A percentile compares a stretch with the other conserved stretches of the same genome.
Evolutionary conservation across 108 stramenopile genomes (phyloP).

Genomic region (Aurantiochytrium sp.): DNA sequence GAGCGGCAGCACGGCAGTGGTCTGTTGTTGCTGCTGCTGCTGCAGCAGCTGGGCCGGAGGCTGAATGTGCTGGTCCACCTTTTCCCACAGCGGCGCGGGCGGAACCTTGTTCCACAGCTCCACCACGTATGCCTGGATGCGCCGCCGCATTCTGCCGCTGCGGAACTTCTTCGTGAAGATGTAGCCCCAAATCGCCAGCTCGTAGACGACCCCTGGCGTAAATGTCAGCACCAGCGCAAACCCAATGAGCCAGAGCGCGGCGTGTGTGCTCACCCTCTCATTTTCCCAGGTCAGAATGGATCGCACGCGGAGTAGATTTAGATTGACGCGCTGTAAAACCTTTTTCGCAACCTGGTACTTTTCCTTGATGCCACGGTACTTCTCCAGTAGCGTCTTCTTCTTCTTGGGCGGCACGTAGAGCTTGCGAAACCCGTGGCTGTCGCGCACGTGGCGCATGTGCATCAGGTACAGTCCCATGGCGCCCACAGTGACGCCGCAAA

Average conservation of each 20-base stretch:
- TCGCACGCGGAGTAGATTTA: background rate
- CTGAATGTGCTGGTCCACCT: background rate
- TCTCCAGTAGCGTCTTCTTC: background rate
- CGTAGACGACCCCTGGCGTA: background rate
- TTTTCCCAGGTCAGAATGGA: conserved; percentile 3
- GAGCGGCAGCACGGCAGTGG: too few species aligned
- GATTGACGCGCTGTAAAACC: background rate
- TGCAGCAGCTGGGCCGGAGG: too few species aligned
- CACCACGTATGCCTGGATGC: background rate
- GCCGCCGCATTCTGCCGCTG: background rate
- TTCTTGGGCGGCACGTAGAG: background rate
- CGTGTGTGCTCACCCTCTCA: background rate
- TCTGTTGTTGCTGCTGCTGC: too few species aligned
- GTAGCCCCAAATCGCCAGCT: conserved; percentile 9
- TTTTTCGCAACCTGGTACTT: background rate
- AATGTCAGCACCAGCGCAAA: background rate
- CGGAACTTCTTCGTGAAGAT: conserved; percentile 15
- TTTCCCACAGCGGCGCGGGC: conserved; percentile 3
- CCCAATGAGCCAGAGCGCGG: background rate
- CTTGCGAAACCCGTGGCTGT: background rate
- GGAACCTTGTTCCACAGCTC: conserved; percentile 21
- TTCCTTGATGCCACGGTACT: conserved; percentile 16
- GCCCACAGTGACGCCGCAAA: background rate
- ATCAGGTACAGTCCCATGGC: background rate
- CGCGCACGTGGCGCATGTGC: background rate